phyloP scores from a whole-genome alignment of 139 green algal genomes.

The Medakamo hakoo region DNA sequence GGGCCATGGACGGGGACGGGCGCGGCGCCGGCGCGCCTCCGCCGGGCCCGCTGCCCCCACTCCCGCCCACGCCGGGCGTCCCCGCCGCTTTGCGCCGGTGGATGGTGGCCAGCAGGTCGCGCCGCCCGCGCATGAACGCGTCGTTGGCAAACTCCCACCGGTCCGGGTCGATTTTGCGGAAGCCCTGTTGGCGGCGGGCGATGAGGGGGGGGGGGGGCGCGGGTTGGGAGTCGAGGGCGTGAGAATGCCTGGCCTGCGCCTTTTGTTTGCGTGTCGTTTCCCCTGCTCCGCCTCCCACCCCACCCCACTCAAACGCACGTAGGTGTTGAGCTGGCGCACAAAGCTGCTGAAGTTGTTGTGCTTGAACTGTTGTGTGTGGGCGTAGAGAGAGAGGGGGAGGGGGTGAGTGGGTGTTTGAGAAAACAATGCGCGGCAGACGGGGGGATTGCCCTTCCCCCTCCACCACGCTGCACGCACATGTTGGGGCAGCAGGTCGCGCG shows the following conservation, averaged over 20 bases:
- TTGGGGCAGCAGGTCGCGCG: conserved; percentile 63
- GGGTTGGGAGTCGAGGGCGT: not conserved
- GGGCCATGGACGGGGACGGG: no score
- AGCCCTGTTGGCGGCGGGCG: conserved; percentile 41
- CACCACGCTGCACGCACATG: no score
- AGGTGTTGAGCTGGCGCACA: conserved; percentile 94
- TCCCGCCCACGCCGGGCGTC: not conserved
- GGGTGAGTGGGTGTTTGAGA: no score
- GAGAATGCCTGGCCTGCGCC: not conserved
- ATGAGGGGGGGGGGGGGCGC: not conserved
- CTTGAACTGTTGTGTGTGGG: conserved; percentile 93
- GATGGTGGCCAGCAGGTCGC: conserved; percentile 65
- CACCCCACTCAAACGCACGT: conserved; percentile 33
- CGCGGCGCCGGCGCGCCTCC: no score
- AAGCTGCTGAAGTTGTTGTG: conserved; percentile 96
- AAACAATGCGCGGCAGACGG: no score
- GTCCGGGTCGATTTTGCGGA: conserved; percentile 91
- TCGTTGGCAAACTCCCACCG: conserved; percentile 96
- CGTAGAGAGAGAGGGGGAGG: no score
- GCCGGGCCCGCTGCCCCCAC: not conserved
- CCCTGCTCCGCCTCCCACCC: not conserved
- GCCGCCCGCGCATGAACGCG: conserved; percentile 54
- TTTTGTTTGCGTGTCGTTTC: no score
- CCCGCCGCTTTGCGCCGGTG: conserved; percentile 58
- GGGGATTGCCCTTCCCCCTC: no score